Evolutionary conservation across 805 yeast species (phyloP).

Genomic region (Wickerhamiella sorbophila): DNA sequence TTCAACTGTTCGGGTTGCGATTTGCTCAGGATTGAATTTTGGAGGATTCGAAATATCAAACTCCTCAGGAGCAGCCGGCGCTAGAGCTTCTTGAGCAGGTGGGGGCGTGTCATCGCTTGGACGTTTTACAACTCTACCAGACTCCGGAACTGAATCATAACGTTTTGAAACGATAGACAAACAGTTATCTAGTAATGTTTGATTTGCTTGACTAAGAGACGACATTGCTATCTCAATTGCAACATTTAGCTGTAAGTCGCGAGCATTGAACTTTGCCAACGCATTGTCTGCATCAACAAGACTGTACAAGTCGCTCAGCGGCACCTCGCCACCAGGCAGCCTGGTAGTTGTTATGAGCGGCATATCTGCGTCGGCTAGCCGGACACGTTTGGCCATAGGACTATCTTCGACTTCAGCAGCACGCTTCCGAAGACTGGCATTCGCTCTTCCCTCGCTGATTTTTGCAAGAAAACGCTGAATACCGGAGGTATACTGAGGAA

Average conservation of each 20-base stretch:
- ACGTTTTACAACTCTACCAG: not conserved
- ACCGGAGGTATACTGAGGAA: slow-evolving; percentile 25
- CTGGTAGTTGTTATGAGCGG: slow-evolving; percentile 11
- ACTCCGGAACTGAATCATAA: slow-evolving; percentile 26
- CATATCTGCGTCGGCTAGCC: slow-evolving; percentile 10
- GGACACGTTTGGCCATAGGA: slow-evolving; percentile 18
- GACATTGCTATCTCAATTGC: slow-evolving; percentile 50
- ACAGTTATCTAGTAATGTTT: slow-evolving; percentile 44
- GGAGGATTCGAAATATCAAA: not conserved
- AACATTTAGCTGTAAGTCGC: slow-evolving; percentile 48
- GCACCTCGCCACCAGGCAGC: slow-evolving; percentile 15
- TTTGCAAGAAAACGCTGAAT: slow-evolving; percentile 21
- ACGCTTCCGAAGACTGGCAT: slow-evolving; percentile 20
- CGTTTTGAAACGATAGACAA: slow-evolving; percentile 56
- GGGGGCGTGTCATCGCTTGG: slow-evolving; percentile 6
- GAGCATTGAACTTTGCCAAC: slow-evolving; percentile 53
- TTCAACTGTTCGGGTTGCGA: not conserved
- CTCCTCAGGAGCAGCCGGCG: not conserved
- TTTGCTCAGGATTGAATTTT: not conserved
- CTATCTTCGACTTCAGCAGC: slow-evolving; percentile 23
- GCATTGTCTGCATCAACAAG: slow-evolving; percentile 49
- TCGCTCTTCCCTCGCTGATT: slow-evolving; percentile 20
- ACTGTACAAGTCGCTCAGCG: slow-evolving; percentile 51
- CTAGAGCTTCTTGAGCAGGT: not conserved
- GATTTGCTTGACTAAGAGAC: slow-evolving; percentile 45